Evolutionary conservation across 768 basidiomycete genomes (phyloP).

Genomic region (Amanita rimosa): DNA sequence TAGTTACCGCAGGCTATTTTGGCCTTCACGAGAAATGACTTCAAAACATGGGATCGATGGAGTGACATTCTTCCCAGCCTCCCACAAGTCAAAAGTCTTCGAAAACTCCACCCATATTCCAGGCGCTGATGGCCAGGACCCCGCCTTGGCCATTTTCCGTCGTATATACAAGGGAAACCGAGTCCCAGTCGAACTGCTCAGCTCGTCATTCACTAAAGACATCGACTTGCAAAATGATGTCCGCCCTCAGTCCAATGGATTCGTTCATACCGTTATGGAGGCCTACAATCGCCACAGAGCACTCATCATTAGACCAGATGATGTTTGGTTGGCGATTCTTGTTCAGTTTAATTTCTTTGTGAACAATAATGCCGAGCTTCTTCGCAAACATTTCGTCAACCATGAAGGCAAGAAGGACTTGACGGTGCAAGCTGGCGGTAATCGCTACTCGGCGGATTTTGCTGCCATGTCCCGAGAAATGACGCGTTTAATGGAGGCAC

Average conservation of each 20-base stretch:
- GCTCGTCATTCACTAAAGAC: not conserved
- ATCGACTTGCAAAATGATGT: constrained; percentile 3
- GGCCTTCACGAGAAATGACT: no score
- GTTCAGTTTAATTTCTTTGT: constrained; percentile 21
- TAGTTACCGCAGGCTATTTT: no score
- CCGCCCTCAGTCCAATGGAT: constrained; percentile 20
- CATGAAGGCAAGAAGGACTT: constrained; percentile 18
- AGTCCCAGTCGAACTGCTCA: not conserved
- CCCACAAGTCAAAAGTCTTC: no score
- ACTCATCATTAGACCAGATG: constrained; percentile 11
- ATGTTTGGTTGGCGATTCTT: constrained; percentile 23
- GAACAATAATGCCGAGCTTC: constrained; percentile 16
- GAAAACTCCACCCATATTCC: no score
- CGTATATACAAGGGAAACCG: not conserved
- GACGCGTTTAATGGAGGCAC: constrained; percentile 3
- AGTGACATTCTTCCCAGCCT: no score
- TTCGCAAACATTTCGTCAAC: constrained; percentile 17
- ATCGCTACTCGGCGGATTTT: constrained; percentile 15
- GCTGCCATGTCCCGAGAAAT: constrained; percentile 16
- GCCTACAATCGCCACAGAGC: constrained; percentile 21
- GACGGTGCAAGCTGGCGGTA: constrained; percentile 9
- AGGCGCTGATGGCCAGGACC: not conserved
- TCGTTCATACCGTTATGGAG: constrained; percentile 22
- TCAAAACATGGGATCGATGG: no score
- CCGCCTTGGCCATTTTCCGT: not conserved